Percentiles rank a stretch among this genome's conserved stretches.
Evolutionary conservation across 2,329 filamentous ascomycete species (phyloP).

Genomic region (Bipolaris gigantea): DNA sequence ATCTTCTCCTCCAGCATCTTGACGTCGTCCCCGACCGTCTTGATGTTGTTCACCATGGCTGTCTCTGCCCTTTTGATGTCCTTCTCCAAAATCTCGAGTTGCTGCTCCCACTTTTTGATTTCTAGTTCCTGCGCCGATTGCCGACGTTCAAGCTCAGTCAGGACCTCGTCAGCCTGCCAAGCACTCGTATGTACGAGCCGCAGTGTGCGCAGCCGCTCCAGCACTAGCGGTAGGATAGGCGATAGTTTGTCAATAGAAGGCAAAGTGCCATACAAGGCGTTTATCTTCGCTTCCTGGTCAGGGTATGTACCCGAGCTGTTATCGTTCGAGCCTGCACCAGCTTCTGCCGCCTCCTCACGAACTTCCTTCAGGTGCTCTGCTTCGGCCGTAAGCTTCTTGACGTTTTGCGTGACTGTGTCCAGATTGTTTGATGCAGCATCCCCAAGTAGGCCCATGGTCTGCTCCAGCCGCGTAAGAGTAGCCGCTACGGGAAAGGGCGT

Average conservation of each 20-base stretch:
- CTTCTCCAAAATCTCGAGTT: slow-evolving; percentile 75
- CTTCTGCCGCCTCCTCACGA: slow-evolving; percentile 31
- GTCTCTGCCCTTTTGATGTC: slow-evolving; percentile 71
- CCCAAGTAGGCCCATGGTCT: slow-evolving; percentile 75
- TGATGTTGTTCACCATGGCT: slow-evolving; percentile 76
- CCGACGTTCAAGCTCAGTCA: slow-evolving; percentile 75
- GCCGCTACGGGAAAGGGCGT: slow-evolving; percentile 71
- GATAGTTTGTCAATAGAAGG: slow-evolving; percentile 85
- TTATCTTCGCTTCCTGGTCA: slow-evolving; percentile 84
- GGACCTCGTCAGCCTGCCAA: slow-evolving; percentile 74
- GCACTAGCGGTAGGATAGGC: slow-evolving; percentile 79
- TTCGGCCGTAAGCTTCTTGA: slow-evolving; percentile 71
- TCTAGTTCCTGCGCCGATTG: slow-evolving; percentile 83
- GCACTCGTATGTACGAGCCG: slow-evolving; percentile 85
- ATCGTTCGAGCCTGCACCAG: slow-evolving; percentile 12
- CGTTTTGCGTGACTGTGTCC: slow-evolving; percentile 70
- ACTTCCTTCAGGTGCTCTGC: slow-evolving; percentile 69
- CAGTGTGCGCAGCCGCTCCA: slow-evolving; percentile 83
- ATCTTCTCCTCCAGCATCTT: slow-evolving; percentile 81
- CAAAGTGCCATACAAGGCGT: slow-evolving; percentile 84
- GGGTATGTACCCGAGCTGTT: slow-evolving; percentile 48
- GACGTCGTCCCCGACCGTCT: slow-evolving; percentile 86
- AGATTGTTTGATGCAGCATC: slow-evolving; percentile 72
- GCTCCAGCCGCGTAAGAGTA: slow-evolving; percentile 77
- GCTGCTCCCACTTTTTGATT: slow-evolving; percentile 82